A percentile compares a stretch with the other conserved stretches of the same genome.
phyloP scores from a whole-genome alignment of 2,329 filamentous ascomycete genomes.

The Lasiodiplodia gonubiensis region DNA sequence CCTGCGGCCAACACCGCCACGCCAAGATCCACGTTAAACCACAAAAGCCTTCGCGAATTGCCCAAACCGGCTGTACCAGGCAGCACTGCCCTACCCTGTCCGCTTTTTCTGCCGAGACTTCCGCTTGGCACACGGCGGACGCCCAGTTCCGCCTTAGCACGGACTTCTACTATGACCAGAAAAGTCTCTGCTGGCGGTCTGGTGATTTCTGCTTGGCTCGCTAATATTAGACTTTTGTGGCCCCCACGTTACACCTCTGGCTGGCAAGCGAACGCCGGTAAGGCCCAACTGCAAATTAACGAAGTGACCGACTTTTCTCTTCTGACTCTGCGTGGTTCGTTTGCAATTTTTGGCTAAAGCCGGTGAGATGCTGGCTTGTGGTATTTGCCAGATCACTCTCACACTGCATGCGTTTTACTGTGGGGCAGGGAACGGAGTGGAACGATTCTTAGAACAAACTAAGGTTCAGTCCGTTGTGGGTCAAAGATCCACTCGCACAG shows the following conservation, averaged over 20 bases:
- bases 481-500: too few relatives aligned
- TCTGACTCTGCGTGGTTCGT: too few relatives aligned
- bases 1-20: neutral
- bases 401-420: too few relatives aligned
- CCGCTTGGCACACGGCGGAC: neutral
- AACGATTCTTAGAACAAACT: too few relatives aligned
- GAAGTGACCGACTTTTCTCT: too few relatives aligned
- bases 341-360: too few relatives aligned
- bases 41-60: neutral
- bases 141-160: neutral
- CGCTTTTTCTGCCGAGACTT: neutral
- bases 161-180: neutral
- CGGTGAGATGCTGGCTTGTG: too few relatives aligned
- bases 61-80: neutral
- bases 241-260: constrained; percentile 9
- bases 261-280: neutral
- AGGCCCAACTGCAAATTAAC: too few relatives aligned
- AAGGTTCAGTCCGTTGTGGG: too few relatives aligned
- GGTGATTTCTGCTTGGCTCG: neutral
- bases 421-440: too few relatives aligned
- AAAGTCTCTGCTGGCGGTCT: neutral
- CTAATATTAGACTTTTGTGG: neutral
- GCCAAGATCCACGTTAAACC: neutral
- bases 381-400: too few relatives aligned
- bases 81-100: neutral